Evolutionary conservation across 179 eudicot species (phyloP).

Genomic region (Silene noctiflora): DNA sequence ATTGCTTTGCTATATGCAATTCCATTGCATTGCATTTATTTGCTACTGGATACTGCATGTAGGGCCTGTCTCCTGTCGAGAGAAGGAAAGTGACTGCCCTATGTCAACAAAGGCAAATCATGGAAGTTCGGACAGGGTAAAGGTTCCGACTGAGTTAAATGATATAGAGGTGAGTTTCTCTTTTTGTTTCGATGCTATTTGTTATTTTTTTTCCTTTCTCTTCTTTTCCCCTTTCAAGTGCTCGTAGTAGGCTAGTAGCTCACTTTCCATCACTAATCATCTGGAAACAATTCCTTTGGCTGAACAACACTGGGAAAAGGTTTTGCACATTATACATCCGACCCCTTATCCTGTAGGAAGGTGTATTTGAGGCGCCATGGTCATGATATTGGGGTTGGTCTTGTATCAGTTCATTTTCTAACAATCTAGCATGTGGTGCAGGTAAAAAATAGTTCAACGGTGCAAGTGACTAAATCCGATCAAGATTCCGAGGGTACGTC

Average conservation of each 20-base stretch:
- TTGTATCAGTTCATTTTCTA: conserved; percentile 4
- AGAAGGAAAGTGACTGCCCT: conserved; percentile 8
- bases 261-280: not conserved
- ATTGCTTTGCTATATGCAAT: not conserved
- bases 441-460: conserved; percentile 22
- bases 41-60: not conserved
- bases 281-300: not conserved
- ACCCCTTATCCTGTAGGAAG: not conserved
- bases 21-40: not conserved
- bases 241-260: too few species aligned
- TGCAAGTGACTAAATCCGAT: conserved; percentile 32
- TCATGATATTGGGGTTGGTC: not conserved
- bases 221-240: too few species aligned
- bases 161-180: conserved; percentile 19
- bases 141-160: conserved; percentile 9
- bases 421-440: conserved; percentile 25
- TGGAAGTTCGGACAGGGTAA: not conserved
- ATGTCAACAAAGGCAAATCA: conserved; percentile 1
- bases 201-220: not conserved
- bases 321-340: not conserved
- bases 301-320: not conserved
- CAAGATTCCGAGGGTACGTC: conserved; percentile 48
- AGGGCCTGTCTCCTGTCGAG: conserved; percentile 10
- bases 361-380: not conserved
- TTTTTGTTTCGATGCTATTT: not conserved